Base-by-base conservation (phyloP, 1,284 basidiomycete genomes). In the Wolfiporia cocos region DNA sequence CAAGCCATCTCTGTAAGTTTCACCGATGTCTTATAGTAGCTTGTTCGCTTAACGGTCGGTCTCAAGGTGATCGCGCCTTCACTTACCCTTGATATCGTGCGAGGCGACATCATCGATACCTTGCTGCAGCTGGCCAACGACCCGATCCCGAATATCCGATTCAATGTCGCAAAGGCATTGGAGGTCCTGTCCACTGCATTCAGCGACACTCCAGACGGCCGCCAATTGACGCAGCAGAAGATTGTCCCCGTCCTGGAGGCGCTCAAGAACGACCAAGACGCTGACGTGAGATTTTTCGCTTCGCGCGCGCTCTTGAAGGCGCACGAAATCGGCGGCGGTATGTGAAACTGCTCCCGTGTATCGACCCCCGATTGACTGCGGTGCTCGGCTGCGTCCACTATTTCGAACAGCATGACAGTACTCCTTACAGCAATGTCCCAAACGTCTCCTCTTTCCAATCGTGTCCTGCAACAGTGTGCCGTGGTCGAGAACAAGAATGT, bases 111-210 rank as follows among this genome's bases (percentile, higher is more conserved):
- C 50, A 80, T 98, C 50, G 84, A 86, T 36, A 86, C 91, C 21
- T 77, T 99, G 43, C 68, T 96, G 43, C 76, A 84, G 48, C 80
- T 99, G 42, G 86, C 91, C 17, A 74, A 76, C 41, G 96, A 99
- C 64, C 85, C 92, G 7, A 99, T 99, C 58, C 96, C 96, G 44
- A 99, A 99, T 68, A 99, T 99, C 64, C 88, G 96, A 33, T 99
- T 99, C 78, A 99, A 99, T 63, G 93, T 98, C 24, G 90, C 94
- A 34, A 98, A 98, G 66, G 86, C 90, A 15, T 71, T 96, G 53
- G 92, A 97, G 68, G 82, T 90, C 20, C 73, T 97, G 41, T 88
- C 89, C 0, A 69, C 69, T 15, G 81, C 87, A 1, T 84, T 92
- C 47, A 78, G 73, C 10, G 65, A 63, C 39, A 71, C 72, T 23